Evolutionary conservation across 1,139 yeast species (phyloP).

Genomic region (Yamadazyma buinensis): DNA sequence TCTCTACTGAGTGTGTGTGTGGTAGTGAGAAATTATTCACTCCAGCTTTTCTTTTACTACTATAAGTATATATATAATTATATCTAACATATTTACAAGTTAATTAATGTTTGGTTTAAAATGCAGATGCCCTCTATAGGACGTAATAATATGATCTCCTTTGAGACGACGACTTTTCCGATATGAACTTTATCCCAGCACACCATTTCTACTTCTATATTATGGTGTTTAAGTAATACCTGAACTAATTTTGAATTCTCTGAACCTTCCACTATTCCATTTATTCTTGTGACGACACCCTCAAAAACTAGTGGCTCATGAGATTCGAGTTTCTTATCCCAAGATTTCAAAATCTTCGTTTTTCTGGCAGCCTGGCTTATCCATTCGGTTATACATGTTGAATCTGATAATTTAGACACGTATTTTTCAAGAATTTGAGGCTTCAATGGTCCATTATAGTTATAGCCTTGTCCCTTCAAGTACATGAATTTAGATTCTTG

Average conservation of each 20-base stretch:
- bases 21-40: not conserved
- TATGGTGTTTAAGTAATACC: conserved; percentile 45
- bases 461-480: conserved; percentile 34
- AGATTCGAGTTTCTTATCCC: conserved; percentile 19
- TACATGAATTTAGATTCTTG: conserved; percentile 16
- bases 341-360: conserved; percentile 23
- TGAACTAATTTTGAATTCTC: too few relatives aligned
- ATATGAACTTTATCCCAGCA: conserved; percentile 19
- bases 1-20: too few relatives aligned
- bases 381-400: conserved; percentile 13
- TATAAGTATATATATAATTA: not conserved
- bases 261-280: conserved; percentile 10
- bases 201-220: conserved; percentile 41
- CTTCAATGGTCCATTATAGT: conserved; percentile 23
- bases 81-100: conserved; percentile 1
- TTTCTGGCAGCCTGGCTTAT: conserved; percentile 16
- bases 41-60: not conserved
- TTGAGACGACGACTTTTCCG: conserved; percentile 44
- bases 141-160: conserved; percentile 34
- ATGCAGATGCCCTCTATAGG: conserved; percentile 33
- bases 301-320: conserved; percentile 13
- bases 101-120: conserved; percentile 15
- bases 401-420: conserved; percentile 13
- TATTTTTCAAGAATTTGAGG: not conserved
- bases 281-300: conserved; percentile 25